A percentile compares a stretch with the other conserved stretches of the same genome.
Conservation (phyloP, 805 yeast genomes). For the Groenewaldozyma tartarivorans region DNA sequence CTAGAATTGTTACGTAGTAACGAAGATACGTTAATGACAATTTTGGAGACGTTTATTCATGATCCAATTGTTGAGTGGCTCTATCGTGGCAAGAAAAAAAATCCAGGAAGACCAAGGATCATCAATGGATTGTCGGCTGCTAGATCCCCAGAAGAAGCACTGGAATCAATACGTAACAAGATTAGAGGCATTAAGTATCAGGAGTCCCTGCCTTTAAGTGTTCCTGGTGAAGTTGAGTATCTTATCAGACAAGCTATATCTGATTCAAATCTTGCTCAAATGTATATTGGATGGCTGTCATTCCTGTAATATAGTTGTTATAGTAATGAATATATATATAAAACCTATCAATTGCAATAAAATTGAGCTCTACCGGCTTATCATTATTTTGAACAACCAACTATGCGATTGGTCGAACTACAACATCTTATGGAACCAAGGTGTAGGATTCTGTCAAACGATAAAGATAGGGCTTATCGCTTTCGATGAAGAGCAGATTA, state of each 20-base stretch:
- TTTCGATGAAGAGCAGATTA: too few species aligned
- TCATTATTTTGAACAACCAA: too few species aligned
- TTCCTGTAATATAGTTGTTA: constrained; percentile 34
- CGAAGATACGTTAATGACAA: constrained; percentile 79
- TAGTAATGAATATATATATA: constrained; percentile 3
- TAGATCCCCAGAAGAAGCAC: constrained; percentile 51
- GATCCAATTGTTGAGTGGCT: constrained; percentile 83
- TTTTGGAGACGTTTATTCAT: constrained; percentile 82
- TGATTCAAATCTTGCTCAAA: constrained; percentile 57
- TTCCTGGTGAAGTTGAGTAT: constrained; percentile 86
- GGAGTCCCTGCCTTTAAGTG: constrained; percentile 80
- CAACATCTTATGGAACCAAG: too few species aligned
- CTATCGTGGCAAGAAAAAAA: constrained; percentile 29
- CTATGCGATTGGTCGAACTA: too few species aligned
- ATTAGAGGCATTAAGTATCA: constrained; percentile 73
- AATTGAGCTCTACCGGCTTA: too few species aligned
- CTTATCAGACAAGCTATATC: constrained; percentile 76
- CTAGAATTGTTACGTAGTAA: constrained; percentile 60
- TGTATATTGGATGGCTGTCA: constrained; percentile 94
- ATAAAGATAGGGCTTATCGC: too few species aligned
- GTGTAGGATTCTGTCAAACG: too few species aligned
- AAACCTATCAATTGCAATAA: too few species aligned
- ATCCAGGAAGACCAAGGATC: not conserved
- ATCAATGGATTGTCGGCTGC: constrained; percentile 20
- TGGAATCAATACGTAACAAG: constrained; percentile 65